A percentile compares a stretch with the other conserved stretches of the same genome.
Conservation (phyloP, 2,329 filamentous ascomycete genomes). For the Aspergillus eucalypticola region DNA sequence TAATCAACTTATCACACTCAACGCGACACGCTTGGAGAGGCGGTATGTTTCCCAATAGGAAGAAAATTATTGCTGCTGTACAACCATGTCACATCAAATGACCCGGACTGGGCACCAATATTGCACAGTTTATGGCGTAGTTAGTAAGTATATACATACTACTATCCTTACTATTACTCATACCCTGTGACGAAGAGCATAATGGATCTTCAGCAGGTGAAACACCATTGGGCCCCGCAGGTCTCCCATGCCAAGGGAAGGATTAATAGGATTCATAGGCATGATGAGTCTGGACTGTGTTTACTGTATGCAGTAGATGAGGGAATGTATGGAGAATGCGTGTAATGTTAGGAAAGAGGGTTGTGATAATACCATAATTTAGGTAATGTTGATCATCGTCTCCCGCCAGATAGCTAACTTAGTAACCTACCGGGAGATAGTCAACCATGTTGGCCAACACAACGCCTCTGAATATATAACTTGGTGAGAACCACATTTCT, state of each 20-base stretch:
- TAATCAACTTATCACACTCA: conserved; percentile 2
- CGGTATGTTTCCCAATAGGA: background rate
- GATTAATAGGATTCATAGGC: background rate
- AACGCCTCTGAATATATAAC: background rate
- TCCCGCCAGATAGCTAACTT: no score
- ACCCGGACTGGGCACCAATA: background rate
- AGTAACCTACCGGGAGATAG: background rate
- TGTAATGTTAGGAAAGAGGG: no score
- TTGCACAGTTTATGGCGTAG: background rate
- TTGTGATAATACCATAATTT: no score
- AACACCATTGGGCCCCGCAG: background rate
- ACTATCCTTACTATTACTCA: no score
- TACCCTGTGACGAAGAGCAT: background rate
- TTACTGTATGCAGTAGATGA: background rate
- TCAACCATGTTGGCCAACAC: background rate
- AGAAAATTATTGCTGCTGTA: conserved; percentile 5
- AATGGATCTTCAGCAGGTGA: background rate
- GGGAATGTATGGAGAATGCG: no score
- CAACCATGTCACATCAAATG: background rate
- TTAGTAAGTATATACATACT: no score
- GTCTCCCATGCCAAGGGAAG: background rate
- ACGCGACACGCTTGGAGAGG: background rate
- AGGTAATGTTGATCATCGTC: no score
- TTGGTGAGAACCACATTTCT: background rate
- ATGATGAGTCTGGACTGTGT: background rate